Evolutionary conservation across 495 filamentous ascomycete genomes (phyloP), one percentile per base, ranked within the genome.

Genomic region (Penicillium nucicola): DNA sequence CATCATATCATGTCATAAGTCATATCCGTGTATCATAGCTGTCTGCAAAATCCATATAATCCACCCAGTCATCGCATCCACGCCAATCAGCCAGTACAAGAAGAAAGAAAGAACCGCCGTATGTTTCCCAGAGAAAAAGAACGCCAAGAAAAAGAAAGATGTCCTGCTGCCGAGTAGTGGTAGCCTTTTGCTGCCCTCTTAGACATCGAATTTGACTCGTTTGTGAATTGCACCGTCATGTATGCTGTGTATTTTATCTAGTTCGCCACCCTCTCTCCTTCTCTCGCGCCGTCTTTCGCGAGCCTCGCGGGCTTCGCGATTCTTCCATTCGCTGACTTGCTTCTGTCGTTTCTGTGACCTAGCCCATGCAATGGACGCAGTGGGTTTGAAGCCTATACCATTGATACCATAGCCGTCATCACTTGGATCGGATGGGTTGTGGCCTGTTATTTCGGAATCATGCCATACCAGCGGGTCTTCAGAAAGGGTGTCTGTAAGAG

Each of bases 301-400:
- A 17, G 91, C 92, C 67, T 97, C 92, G 42, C 83, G 76, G 50
- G 88, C 86, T 66, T 96, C 91, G 3, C 92, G 77, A 47, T 77
- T 84, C 61, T 80, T 84, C 77, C 92, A 97, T 41, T 95, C 89
- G 41, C 82, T 79, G 38, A 97, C 77, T 68, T 97, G 92, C 67
- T 87, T 84, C 58, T 82, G 79, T 51, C 92, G 77, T 64, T 83
- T 87, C 64, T 90, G 81, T 6, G 81, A 77, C 47, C 92, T 77
- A 20, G 83, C 83, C 65, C 88, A 85, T 1, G 90, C 92, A 25
- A 91, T 83, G 28, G 87, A 87, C 14, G 91, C 79, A 8, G 90
- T 97, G 1, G 92, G 92, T 54, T 83, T 86, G 68, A 95, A 97
- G 1, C 92, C 92, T 60, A 97, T 86, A 12, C 92, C 92, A 66